Conservation (phyloP, 805 yeast species). For the Lachancea sp. region DNA sequence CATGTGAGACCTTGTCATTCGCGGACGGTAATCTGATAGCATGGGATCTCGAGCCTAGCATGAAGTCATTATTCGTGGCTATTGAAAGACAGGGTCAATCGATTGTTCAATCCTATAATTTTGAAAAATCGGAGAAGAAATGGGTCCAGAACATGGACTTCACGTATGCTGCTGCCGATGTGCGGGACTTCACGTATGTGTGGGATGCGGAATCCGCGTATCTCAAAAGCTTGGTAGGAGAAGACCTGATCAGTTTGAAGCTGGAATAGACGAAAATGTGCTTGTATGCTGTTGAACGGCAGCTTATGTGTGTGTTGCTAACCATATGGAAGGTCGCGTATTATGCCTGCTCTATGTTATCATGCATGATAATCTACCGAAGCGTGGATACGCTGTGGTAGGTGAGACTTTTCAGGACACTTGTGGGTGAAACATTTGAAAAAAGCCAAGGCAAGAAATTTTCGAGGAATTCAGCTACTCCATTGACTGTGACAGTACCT, state of each 20-base stretch:
- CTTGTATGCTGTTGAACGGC: no score
- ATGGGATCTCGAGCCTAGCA: slow-evolving; percentile 9
- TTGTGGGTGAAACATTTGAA: no score
- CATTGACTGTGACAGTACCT: no score
- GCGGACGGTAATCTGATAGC: not conserved
- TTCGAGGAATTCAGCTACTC: no score
- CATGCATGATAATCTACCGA: no score
- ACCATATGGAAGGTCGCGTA: not conserved
- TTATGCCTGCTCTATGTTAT: not conserved
- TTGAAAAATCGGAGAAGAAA: slow-evolving; percentile 2
- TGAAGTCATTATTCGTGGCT: slow-evolving; percentile 4
- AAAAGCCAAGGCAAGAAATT: no score
- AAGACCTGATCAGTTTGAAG: not conserved
- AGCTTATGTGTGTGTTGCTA: no score
- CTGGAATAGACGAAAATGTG: not conserved
- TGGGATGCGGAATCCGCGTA: slow-evolving; percentile 2
- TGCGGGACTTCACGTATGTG: not conserved
- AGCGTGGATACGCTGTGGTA: no score
- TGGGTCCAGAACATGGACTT: not conserved
- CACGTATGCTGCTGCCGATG: not conserved
- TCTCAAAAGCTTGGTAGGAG: not conserved
- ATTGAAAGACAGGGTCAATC: not conserved
- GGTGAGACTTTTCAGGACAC: no score
- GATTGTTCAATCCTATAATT: not conserved
- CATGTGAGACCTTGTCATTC: slow-evolving; percentile 12